Evolutionary conservation across 2,329 filamentous ascomycete genomes (phyloP).

Genomic region (Trichocomaceae sp.): DNA sequence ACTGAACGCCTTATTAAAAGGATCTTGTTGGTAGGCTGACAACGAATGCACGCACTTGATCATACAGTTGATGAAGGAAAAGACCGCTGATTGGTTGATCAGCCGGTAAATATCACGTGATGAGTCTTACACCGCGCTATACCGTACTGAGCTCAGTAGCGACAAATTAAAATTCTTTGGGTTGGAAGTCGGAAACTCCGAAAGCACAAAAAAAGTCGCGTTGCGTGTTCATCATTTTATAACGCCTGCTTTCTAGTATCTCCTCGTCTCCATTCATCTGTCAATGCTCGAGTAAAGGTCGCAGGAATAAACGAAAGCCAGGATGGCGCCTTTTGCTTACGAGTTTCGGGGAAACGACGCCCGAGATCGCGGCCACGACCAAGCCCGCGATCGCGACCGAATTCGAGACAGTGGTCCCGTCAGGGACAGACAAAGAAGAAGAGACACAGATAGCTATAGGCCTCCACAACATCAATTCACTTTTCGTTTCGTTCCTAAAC

Average conservation of each 20-base stretch:
- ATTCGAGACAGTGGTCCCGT: background rate
- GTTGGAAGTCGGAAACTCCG: no score
- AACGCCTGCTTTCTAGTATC: background rate
- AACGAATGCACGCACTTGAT: no score
- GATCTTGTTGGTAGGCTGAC: no score
- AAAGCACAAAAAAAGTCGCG: no score
- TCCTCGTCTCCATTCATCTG: background rate
- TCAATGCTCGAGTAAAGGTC: background rate
- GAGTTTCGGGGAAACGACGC: constrained; percentile 24
- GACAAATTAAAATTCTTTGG: no score
- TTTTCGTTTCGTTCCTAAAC: constrained; percentile 33
- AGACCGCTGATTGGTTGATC: no score
- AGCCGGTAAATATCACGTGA: no score
- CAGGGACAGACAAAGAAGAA: constrained; percentile 2
- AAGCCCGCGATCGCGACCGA: constrained; percentile 3
- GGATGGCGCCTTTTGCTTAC: constrained; percentile 23
- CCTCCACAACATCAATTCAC: constrained; percentile 31
- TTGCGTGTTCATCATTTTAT: background rate
- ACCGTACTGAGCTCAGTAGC: no score
- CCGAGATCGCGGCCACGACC: background rate
- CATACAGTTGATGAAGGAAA: no score
- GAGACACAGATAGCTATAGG: constrained; percentile 19
- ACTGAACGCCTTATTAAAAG: no score
- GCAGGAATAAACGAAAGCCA: background rate
- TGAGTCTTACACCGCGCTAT: no score